Base-by-base conservation (phyloP, 2,329 filamentous ascomycete genomes). In the Pseudogymnoascus destructans region DNA sequence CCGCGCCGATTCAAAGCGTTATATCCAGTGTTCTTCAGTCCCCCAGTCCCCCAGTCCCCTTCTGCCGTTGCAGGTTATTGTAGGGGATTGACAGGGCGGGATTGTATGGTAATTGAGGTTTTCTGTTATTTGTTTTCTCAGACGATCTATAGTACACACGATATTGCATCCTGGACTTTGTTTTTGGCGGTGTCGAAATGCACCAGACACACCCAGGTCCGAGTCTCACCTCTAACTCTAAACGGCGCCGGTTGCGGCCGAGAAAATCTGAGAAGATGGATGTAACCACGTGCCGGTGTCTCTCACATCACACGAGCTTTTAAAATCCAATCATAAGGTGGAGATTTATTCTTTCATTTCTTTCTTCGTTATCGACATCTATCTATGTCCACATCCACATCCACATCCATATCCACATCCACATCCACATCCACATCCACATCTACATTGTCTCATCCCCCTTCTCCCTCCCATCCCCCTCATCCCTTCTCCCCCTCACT, bases 171-270 rank as follows among this genome's bases (percentile, higher is more conserved):
- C 25, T 27, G 25, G 8, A 9, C 8, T 10, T 27, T 27, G n/a
- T 27, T 27, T 27, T 25, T 8, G 1, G 11, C 9, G 9, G 27
- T 30, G 27, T 8, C 10, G 27, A 10, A 25, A 49, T 3, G 42
- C 42, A 49, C 42, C 13, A 23, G 8, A 42, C 38, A 4, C 38
- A 6, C 1, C 1, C 7, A 10, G 13, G 21, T 49, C 42, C 0
- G 7, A 15, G 19, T 42, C 38, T 42, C 38, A 30, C 9, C 3
- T 30, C 0, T 3, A 30, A 30, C 27, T 30, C 27, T 30, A 23
- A 23, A 23, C 42, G 8, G 42, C 42, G 42, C 42, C 42, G 42
- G 42, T 49, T 49, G 42, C 42, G 42, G 42, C 42, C 42, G 42
- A 49, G 3, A 30, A 30, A 30, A 23, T 25, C 25, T 32, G 10